Evolutionary conservation across 2,329 filamentous ascomycete genomes (phyloP).

Genomic region (Raffaelea deltoideospora): DNA sequence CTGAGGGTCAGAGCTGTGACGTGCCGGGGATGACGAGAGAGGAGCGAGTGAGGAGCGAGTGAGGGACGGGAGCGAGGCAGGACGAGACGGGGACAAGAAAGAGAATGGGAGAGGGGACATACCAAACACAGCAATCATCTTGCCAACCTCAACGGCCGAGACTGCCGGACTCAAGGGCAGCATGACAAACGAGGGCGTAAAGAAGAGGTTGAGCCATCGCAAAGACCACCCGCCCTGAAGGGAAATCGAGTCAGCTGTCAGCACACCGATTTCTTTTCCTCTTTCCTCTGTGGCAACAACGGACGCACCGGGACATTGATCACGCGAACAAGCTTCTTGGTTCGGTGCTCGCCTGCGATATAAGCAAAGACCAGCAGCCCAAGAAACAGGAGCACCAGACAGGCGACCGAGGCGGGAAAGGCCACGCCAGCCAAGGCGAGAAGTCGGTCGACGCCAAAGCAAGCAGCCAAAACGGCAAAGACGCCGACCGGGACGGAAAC

Average conservation of each 20-base stretch:
- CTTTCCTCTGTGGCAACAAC: too few relatives aligned
- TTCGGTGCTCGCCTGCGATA: constrained; percentile 30
- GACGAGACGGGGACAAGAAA: background rate
- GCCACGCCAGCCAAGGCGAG: constrained; percentile 30
- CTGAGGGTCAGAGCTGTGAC: constrained; percentile 16
- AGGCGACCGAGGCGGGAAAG: constrained; percentile 46
- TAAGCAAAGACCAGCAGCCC: constrained; percentile 30
- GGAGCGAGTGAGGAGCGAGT: too few relatives aligned
- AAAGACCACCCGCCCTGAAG: constrained; percentile 38
- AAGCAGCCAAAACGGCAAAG: constrained; percentile 22
- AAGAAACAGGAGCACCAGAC: constrained; percentile 38
- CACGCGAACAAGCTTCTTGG: constrained; percentile 28
- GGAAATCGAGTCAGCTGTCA: constrained; percentile 6
- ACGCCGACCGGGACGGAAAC: constrained; percentile 33
- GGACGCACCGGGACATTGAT: constrained; percentile 37
- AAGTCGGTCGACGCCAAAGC: constrained; percentile 28
- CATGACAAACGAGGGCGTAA: constrained; percentile 43
- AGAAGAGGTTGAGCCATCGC: constrained; percentile 43
- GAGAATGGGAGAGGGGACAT: constrained; percentile 9
- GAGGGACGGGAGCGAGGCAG: too few relatives aligned
- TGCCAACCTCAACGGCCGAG: constrained; percentile 36
- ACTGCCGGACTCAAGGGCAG: constrained; percentile 41
- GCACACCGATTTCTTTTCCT: too few relatives aligned
- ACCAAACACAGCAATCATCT: constrained; percentile 46
- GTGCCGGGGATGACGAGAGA: too few relatives aligned